Conservation (phyloP, 805 yeast genomes). For the Ogataea minuta region DNA sequence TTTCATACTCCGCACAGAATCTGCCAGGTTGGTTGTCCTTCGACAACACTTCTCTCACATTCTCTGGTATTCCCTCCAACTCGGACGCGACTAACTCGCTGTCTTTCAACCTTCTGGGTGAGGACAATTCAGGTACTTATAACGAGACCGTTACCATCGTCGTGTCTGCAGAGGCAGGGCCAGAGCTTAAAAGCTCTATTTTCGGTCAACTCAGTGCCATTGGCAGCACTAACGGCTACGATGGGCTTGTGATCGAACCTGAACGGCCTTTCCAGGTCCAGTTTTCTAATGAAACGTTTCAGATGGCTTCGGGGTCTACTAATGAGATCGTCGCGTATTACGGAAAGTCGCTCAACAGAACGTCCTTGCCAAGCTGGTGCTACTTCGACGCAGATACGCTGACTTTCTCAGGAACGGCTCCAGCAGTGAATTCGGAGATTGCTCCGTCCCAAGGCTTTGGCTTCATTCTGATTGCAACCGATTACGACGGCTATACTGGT, state of each 20-base stretch:
- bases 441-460: conserved; percentile 81
- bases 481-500: conserved; percentile 70
- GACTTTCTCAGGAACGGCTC: conserved; percentile 84
- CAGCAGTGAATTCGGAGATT: conserved; percentile 76
- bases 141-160: conserved; percentile 55
- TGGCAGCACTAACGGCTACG: conserved; percentile 75
- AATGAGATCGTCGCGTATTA: conserved; percentile 62
- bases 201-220: conserved; percentile 53
- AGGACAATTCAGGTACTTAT: conserved; percentile 55
- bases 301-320: conserved; percentile 40
- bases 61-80: conserved; percentile 65
- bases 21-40: conserved; percentile 81
- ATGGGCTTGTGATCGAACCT: conserved; percentile 72
- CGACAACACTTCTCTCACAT: conserved; percentile 55
- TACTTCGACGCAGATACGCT: conserved; percentile 59
- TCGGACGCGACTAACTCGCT: conserved; percentile 45
- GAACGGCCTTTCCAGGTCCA: conserved; percentile 63
- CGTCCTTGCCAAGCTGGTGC: conserved; percentile 92
- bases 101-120: conserved; percentile 57
- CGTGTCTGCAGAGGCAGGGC: conserved; percentile 57
- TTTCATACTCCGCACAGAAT: conserved; percentile 54
- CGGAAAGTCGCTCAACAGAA: conserved; percentile 76
- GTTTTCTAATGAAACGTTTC: conserved; percentile 63
- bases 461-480: conserved; percentile 76
- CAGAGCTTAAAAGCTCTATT: conserved; percentile 44